A percentile compares a stretch with the other conserved stretches of the same genome.
Conservation (phyloP, 2,329 filamentous ascomycete genomes). For the Alternaria sp. region DNA sequence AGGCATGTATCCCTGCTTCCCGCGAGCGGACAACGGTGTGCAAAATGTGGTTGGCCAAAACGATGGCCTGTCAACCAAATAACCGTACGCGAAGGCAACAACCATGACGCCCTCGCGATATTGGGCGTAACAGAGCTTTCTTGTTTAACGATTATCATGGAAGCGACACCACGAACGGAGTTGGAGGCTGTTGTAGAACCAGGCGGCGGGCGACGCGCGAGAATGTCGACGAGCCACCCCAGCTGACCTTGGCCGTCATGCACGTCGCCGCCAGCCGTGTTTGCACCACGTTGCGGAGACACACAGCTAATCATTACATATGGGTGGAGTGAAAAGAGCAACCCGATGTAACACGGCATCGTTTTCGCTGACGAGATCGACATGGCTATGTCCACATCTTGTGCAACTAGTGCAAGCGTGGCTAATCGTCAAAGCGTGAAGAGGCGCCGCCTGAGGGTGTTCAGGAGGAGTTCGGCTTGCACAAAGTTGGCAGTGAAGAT, state of each 20-base stretch:
- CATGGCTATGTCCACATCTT: constrained; percentile 27
- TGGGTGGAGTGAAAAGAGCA: constrained; percentile 20
- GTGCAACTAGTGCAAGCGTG: constrained; percentile 26
- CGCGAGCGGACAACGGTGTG: constrained; percentile 29
- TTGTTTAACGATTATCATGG: constrained; percentile 4
- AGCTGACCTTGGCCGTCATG: constrained; percentile 40
- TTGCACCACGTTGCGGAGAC: constrained; percentile 22
- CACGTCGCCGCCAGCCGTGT: constrained; percentile 36
- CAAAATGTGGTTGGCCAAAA: constrained; percentile 6
- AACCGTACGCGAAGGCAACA: constrained; percentile 12
- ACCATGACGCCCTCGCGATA: constrained; percentile 1
- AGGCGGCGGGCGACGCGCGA: constrained; percentile 8
- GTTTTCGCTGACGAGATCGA: constrained; percentile 24
- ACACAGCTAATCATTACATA: constrained; percentile 9
- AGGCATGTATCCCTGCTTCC: constrained; percentile 40
- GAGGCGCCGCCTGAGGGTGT: constrained; percentile 10
- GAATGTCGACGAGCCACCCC: constrained; percentile 19
- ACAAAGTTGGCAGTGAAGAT: constrained; percentile 18
- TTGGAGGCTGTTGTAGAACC: constrained; percentile 22
- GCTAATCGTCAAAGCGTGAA: constrained; percentile 12
- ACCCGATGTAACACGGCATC: constrained; percentile 25
- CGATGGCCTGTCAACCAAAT: background rate
- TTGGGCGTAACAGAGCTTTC: background rate
- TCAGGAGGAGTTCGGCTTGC: constrained; percentile 15
- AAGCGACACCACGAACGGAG: constrained; percentile 3